phyloP scores from a whole-genome alignment of 2,329 filamentous ascomycete genomes.

The Phoma sp. region DNA sequence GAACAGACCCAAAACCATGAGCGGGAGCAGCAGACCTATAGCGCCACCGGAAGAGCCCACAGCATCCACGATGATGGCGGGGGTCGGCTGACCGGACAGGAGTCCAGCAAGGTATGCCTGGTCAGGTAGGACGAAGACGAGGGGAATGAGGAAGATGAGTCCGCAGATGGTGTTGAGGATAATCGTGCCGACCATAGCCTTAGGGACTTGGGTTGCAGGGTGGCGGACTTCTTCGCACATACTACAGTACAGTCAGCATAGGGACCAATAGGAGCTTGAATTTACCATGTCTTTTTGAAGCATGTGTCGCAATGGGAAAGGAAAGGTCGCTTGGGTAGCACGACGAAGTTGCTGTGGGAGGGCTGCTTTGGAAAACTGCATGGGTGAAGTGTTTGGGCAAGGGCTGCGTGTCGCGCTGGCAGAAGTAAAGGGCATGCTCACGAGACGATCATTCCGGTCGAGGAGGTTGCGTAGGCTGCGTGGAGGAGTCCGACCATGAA shows the following conservation, averaged over 20 bases:
- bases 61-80: constrained; percentile 68
- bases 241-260: constrained; percentile 50
- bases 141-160: constrained; percentile 71
- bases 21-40: constrained; percentile 68
- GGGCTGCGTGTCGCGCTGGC: constrained; percentile 37
- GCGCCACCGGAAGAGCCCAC: constrained; percentile 68
- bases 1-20: constrained; percentile 71
- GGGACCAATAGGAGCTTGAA: constrained; percentile 17
- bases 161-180: constrained; percentile 72
- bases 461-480: constrained; percentile 76
- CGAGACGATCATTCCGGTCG: constrained; percentile 82
- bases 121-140: constrained; percentile 74
- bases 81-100: constrained; percentile 67
- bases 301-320: constrained; percentile 28
- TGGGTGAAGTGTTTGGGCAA: constrained; percentile 23
- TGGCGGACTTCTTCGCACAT: constrained; percentile 78
- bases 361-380: constrained; percentile 30
- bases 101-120: constrained; percentile 63
- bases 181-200: constrained; percentile 74
- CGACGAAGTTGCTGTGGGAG: constrained; percentile 21
- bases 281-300: constrained; percentile 27
- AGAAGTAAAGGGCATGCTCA: constrained; percentile 55
- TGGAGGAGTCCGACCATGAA: constrained; percentile 77
- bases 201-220: constrained; percentile 72
- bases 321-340: constrained; percentile 23